A percentile compares a stretch with the other conserved stretches of the same genome.
Conservation (phyloP, 2,329 filamentous ascomycete genomes). For the Kalmusia sp. region DNA sequence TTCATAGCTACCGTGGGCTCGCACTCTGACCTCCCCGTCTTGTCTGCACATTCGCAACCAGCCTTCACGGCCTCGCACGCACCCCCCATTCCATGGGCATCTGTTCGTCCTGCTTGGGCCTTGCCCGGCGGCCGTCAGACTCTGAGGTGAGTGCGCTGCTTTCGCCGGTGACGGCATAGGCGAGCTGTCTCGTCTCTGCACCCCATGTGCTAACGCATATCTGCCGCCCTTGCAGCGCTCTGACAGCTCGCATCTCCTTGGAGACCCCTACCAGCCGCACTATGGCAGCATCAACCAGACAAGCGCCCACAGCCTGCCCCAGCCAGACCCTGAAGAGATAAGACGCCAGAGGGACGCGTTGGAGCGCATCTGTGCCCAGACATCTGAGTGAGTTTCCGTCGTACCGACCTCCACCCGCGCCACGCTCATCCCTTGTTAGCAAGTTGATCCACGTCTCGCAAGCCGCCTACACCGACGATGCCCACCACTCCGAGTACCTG, state of each 20-base stretch:
- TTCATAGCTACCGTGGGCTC: conserved; percentile 6
- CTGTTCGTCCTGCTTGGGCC: conserved; percentile 58
- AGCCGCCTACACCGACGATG: conserved; percentile 46
- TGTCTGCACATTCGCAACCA: conserved; percentile 4
- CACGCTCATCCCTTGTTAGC: conserved; percentile 45
- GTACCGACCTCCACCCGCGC: conserved; percentile 6
- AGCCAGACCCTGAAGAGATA: conserved; percentile 58
- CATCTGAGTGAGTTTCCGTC: conserved; percentile 51
- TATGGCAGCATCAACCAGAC: conserved; percentile 50
- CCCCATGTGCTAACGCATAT: conserved; percentile 29
- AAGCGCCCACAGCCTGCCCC: conserved; percentile 44
- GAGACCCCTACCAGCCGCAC: conserved; percentile 51
- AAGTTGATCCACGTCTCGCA: conserved; percentile 59
- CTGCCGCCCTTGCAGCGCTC: conserved; percentile 47
- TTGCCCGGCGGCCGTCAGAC: conserved; percentile 51
- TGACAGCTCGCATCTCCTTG: conserved; percentile 55
- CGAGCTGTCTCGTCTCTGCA: conserved; percentile 7
- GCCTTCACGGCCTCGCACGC: conserved; percentile 5
- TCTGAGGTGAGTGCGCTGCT: conserved; percentile 48
- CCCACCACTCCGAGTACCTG: conserved; percentile 49
- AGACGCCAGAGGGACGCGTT: conserved; percentile 56
- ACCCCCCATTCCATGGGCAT: conserved; percentile 52
- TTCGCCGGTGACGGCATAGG: conserved; percentile 10
- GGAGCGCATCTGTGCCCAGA: conserved; percentile 58
- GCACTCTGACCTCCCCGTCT: background rate